Evolutionary conservation across 1,139 yeast genomes (phyloP), one percentile per base, ranked within the genome.

Genomic region (Geotrichum armillariae): DNA sequence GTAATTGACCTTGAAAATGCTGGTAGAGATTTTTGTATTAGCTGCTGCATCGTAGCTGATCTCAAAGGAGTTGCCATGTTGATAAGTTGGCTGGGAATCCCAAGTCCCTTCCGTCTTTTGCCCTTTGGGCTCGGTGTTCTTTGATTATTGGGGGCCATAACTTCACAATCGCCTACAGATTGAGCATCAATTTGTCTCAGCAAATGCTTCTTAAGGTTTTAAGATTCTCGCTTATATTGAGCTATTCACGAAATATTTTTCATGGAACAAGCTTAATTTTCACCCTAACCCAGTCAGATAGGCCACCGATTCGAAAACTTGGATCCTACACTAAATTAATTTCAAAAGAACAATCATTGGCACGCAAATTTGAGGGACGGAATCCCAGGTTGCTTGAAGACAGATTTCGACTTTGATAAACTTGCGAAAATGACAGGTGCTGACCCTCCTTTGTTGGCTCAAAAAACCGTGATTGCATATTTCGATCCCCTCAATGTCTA

Each of bases 401-500:
- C 11, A 25, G 11, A 25, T 11, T 25, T 6, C 16, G 16, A 6
- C 12, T 11, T 8, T 6, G 12, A 31, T 14, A 11, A n/a, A 31
- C 12, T 18, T 22, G 8, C 6, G n/a, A 38, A 22, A 25, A 21
- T 38, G 32, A 25, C 32, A 12, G 41, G 18, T 14, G 14, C 20
- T 3, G 41, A 22, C 16, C 23, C 20, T 11, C 12, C 22, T 3
- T 17, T 25, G 5, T 12, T 50, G 12, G 47, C 42, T 7, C 49
- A 46, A 18, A 61, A 56, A 47, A 63, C 82, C 3, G 63, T 66
- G 41, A 69, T 85, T 22, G 90, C 94, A 8, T 90, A 82, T 66
- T 89, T 86, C 66, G 98, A 93, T 64, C 98, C 98, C 0, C 86
- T 87, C 16, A 79, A 79, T 38, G 78, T 85, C 0, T 85, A 77